These are phyloP conservation scores for Stemphylium lycopersici DNA, from an alignment of 2,329 filamentous ascomycete species.

Conservation along the genomic window DNA sequence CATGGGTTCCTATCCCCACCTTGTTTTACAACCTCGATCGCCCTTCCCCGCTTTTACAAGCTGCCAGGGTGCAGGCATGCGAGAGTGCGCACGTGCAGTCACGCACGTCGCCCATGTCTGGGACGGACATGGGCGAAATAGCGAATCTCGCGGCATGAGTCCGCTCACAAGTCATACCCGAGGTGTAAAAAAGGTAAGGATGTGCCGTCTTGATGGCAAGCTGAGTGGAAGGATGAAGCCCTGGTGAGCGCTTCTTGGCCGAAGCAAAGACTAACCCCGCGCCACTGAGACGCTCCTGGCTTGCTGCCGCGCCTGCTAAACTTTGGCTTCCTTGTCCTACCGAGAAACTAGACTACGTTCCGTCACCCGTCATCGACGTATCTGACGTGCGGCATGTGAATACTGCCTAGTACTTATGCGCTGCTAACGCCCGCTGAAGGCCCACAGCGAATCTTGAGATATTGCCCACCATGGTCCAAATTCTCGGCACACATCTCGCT, in stretches of 20 bases:
- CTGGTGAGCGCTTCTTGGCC: not conserved
- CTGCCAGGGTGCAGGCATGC: not conserved
- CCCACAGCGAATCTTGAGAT: not conserved
- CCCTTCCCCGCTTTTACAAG: constrained; percentile 22
- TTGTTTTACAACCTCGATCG: constrained; percentile 4
- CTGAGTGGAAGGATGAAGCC: not conserved
- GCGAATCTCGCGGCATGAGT: constrained; percentile 2
- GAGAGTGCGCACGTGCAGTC: not conserved
- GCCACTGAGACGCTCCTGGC: not conserved
- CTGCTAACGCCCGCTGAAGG: constrained; percentile 1
- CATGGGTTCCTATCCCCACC: not conserved
- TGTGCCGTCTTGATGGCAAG: not conserved
- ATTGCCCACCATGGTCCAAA: constrained; percentile 30
- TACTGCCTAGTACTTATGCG: constrained; percentile 9
- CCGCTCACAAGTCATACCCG: constrained; percentile 9
- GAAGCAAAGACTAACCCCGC: not conserved
- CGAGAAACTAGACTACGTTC: not conserved
- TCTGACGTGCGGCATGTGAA: constrained; percentile 5
- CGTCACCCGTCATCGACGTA: not conserved
- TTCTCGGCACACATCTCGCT: constrained; percentile 25
- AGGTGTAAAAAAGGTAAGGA: constrained; percentile 7
- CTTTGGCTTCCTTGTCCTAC: constrained; percentile 6
- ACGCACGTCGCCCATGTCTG: constrained; percentile 2
- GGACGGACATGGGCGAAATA: constrained; percentile 2
- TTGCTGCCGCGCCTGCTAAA: not conserved